phyloP scores from a whole-genome alignment of 1,139 yeast species.

The Chernovozyma aurita region DNA sequence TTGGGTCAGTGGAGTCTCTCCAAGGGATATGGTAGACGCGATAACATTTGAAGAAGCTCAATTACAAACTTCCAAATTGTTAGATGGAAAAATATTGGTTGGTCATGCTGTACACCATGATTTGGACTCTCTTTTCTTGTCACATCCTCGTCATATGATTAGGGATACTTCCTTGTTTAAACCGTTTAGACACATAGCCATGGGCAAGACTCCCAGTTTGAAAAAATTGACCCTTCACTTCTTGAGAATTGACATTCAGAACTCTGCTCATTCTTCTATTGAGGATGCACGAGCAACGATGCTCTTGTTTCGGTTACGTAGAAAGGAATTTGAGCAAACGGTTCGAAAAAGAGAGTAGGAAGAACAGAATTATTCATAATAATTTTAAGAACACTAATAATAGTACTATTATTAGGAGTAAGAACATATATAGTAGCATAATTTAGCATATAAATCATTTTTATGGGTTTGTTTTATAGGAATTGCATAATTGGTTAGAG shows the following conservation, averaged over 20 bases:
- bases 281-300: conserved; percentile 90
- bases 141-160: conserved; percentile 60
- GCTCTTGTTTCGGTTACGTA: conserved; percentile 64
- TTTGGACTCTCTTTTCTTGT: conserved; percentile 57
- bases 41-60: conserved; percentile 66
- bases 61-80: conserved; percentile 43
- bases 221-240: conserved; percentile 60
- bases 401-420: too few species aligned
- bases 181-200: conserved; percentile 54
- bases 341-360: not conserved
- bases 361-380: too few species aligned
- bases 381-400: too few species aligned
- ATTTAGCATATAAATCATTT: not conserved
- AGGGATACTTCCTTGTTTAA: conserved; percentile 72
- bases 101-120: conserved; percentile 89
- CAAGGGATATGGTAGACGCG: conserved; percentile 65
- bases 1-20: conserved; percentile 86
- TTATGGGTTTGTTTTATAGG: too few species aligned
- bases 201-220: conserved; percentile 69
- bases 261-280: conserved; percentile 77
- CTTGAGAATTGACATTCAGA: conserved; percentile 62
- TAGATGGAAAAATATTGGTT: conserved; percentile 54
- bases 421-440: not conserved
- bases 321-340: conserved; percentile 52
- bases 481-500: too few species aligned